phyloP scores from a whole-genome alignment of 1,139 yeast genomes.

The Kodamaea fungicola region DNA sequence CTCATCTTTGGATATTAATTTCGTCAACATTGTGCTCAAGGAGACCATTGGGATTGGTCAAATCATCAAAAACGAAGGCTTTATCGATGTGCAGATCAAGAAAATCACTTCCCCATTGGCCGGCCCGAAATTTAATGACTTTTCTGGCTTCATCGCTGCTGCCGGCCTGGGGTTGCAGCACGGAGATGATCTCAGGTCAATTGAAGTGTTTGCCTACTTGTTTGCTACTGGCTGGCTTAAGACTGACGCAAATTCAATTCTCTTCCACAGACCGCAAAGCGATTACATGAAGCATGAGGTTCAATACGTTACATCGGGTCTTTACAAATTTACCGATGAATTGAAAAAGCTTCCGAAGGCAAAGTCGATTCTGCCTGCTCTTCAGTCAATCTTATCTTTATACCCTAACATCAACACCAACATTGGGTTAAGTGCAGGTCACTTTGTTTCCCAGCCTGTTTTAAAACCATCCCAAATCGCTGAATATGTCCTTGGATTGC shows the following conservation, averaged over 20 bases:
- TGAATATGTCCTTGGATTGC: neutral
- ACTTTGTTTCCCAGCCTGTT: constrained; percentile 3
- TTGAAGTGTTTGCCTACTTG: neutral
- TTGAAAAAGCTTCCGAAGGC: neutral
- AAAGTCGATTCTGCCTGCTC: constrained; percentile 1
- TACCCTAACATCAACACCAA: neutral
- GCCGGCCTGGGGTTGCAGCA: constrained; percentile 1
- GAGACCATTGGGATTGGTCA: constrained; percentile 1
- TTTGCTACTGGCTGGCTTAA: constrained; percentile 7
- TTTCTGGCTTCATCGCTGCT: neutral
- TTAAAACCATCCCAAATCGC: neutral
- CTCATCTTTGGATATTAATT: constrained; percentile 20
- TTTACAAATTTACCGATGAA: constrained; percentile 1
- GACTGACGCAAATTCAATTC: constrained; percentile 1
- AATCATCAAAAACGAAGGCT: neutral
- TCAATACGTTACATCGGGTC: constrained; percentile 3
- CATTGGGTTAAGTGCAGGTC: constrained; percentile 4
- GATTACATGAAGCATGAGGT: constrained; percentile 2
- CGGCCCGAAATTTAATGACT: neutral
- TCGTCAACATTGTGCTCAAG: constrained; percentile 25
- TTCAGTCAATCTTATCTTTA: neutral
- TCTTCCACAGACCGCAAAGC: neutral
- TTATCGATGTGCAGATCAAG: neutral
- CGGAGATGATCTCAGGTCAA: neutral
- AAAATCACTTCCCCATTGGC: constrained; percentile 1